phyloP scores from a whole-genome alignment of 305 asterid species.

The Fraxinus sp. region DNA sequence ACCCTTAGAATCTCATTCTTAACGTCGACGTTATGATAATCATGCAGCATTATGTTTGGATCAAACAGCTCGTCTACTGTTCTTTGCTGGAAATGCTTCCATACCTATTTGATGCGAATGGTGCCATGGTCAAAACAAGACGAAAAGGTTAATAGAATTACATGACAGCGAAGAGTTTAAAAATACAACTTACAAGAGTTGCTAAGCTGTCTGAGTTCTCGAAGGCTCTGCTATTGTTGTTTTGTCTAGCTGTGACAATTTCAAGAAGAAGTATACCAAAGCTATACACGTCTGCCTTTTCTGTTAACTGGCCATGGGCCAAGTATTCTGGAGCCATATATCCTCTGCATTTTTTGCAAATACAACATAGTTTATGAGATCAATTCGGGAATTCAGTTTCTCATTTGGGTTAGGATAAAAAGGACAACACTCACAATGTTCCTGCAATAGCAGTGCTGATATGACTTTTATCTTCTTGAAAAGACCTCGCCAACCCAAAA shows the following conservation, averaged over 20 bases:
- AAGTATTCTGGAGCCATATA: slow-evolving; percentile 25
- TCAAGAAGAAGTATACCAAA: slow-evolving; percentile 34
- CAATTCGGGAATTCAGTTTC: neutral
- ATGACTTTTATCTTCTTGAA: slow-evolving; percentile 41
- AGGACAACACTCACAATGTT: slow-evolving; percentile 30
- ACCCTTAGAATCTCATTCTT: slow-evolving; percentile 23
- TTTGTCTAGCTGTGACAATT: slow-evolving; percentile 35
- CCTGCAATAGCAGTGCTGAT: slow-evolving; percentile 45
- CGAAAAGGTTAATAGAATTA: neutral
- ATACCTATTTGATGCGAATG: slow-evolving; percentile 20
- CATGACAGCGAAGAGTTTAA: neutral
- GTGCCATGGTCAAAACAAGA: neutral
- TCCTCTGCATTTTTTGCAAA: slow-evolving; percentile 21
- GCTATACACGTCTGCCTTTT: slow-evolving; percentile 37
- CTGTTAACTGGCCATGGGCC: slow-evolving; percentile 20
- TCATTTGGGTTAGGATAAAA: neutral
- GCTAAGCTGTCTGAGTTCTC: slow-evolving; percentile 27
- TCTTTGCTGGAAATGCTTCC: slow-evolving; percentile 33
- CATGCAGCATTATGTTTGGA: slow-evolving; percentile 31
- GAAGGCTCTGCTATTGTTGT: slow-evolving; percentile 24
- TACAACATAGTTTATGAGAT: neutral
- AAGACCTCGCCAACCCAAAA: slow-evolving; percentile 40
- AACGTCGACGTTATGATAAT: slow-evolving; percentile 19
- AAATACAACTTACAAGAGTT: neutral
- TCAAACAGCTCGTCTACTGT: slow-evolving; percentile 31